phyloP scores from a whole-genome alignment of 495 filamentous ascomycete species.

The Penicillium turbatum region DNA sequence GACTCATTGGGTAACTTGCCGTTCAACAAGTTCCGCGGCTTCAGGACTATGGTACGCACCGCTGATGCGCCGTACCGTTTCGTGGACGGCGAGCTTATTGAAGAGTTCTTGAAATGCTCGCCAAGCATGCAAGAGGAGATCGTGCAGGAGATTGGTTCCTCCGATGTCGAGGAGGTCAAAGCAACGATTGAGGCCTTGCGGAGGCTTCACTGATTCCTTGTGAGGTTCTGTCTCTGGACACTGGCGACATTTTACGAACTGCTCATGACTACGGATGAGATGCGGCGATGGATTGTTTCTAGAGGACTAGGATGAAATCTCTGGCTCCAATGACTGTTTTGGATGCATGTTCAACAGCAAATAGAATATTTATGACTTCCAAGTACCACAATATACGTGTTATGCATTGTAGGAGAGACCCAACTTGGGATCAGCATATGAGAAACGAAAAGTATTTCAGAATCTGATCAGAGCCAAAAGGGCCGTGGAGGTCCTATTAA shows the following conservation, averaged over 20 bases:
- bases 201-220: slow-evolving; percentile 54
- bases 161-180: slow-evolving; percentile 67
- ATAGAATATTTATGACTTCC: background rate
- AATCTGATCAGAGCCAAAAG: background rate
- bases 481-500: slow-evolving; percentile 1
- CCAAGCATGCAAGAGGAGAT: slow-evolving; percentile 63
- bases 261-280: slow-evolving; percentile 5
- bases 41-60: slow-evolving; percentile 64
- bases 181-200: slow-evolving; percentile 68
- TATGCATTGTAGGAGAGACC: background rate
- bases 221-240: background rate
- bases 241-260: background rate
- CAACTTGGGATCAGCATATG: background rate
- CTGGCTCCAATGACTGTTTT: background rate
- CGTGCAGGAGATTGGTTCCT: slow-evolving; percentile 48
- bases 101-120: slow-evolving; percentile 71
- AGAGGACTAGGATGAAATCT: background rate
- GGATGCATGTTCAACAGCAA: background rate
- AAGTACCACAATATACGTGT: background rate
- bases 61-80: slow-evolving; percentile 78
- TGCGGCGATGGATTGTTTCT: background rate
- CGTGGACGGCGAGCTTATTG: slow-evolving; percentile 88
- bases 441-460: too few species aligned
- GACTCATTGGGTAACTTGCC: slow-evolving; percentile 64
- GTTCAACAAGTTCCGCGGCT: slow-evolving; percentile 75